These are phyloP conservation scores for Moesziomyces globuligerus DNA, from an alignment of 1,284 basidiomycete species.

Conservation along the genomic window DNA sequence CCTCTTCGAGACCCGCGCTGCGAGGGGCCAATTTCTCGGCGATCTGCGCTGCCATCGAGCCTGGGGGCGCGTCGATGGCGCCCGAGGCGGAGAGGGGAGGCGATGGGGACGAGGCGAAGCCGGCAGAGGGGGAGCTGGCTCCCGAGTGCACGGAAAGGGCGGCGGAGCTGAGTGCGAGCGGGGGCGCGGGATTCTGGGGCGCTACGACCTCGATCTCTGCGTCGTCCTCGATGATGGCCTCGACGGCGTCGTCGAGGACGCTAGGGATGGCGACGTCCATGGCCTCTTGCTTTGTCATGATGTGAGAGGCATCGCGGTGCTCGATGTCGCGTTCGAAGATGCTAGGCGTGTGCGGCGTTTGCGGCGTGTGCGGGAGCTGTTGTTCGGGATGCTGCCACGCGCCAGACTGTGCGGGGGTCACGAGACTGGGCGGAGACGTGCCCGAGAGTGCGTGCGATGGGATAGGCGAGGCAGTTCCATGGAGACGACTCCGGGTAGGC, in stretches of 20 bases:
- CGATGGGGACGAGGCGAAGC: constrained; percentile 43
- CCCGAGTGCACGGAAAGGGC: constrained; percentile 55
- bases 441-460: constrained; percentile 11
- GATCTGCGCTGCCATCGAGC: constrained; percentile 59
- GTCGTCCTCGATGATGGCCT: constrained; percentile 60
- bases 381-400: constrained; percentile 14
- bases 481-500: constrained; percentile 24
- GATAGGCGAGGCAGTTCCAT: constrained; percentile 31
- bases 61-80: constrained; percentile 52
- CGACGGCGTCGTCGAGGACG: constrained; percentile 64
- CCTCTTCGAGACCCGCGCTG: constrained; percentile 3
- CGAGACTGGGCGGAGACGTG: constrained; percentile 20
- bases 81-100: constrained; percentile 46
- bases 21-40: constrained; percentile 50
- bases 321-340: constrained; percentile 66
- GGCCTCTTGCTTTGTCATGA: constrained; percentile 59
- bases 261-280: constrained; percentile 63
- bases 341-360: constrained; percentile 31
- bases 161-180: constrained; percentile 48
- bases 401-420: background rate
- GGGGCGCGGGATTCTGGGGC: constrained; percentile 50
- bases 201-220: constrained; percentile 61
- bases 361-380: constrained; percentile 15
- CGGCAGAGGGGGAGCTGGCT: constrained; percentile 35
- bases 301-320: constrained; percentile 56